Base-by-base conservation (phyloP, 164 flowering plant genomes). In the Tinospora cordifolia region DNA sequence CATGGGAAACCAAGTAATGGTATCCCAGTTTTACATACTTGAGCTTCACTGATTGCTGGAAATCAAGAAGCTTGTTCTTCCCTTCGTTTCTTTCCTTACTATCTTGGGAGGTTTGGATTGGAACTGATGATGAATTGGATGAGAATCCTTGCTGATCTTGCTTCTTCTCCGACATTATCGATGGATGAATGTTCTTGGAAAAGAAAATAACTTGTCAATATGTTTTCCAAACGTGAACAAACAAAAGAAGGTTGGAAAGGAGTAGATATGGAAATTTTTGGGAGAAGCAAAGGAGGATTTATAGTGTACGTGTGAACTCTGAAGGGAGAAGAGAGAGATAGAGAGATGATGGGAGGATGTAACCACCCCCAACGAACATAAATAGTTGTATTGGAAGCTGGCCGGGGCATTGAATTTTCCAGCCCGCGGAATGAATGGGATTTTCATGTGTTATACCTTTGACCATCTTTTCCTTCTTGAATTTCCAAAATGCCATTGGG, bases 21-120 rank as follows among this genome's bases (percentile, higher is more conserved):
- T 87, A 85, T n/a, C 88, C 90, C 21, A 87, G 83, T 60, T 87
- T 87, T 26, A 84, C 88, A 71, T 87, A 87, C 49, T 87, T 87
- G 81, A 87, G 74, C 44, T 81, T 87, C 77, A 87, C 85, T 24
- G 87, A 79, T 69, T 81, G 76, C 24, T 82, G 83, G 71, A 83
- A 84, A 77, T 85, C 87, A 40, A 85, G 90, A 67, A 86, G 85
- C 69, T 79, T 44, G 62, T 26, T 58, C 36, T 30, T 30, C 36
- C 36, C 36, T 30, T 30, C 4, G 36, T 30, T 30, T 2, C 36
- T 4, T 4, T 4, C 36, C 11, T 63, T 36, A 14, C 11, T 51
- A 8, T n/a, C 27, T 19, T 24, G 27, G n/a, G 58, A 24, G 26
- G 30, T 24, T 62, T 67, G 69, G 69, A 39, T 30, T 67, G 66